Evolutionary conservation across 2,329 filamentous ascomycete species (phyloP).

Genomic region (Dactylellina cionopaga): DNA sequence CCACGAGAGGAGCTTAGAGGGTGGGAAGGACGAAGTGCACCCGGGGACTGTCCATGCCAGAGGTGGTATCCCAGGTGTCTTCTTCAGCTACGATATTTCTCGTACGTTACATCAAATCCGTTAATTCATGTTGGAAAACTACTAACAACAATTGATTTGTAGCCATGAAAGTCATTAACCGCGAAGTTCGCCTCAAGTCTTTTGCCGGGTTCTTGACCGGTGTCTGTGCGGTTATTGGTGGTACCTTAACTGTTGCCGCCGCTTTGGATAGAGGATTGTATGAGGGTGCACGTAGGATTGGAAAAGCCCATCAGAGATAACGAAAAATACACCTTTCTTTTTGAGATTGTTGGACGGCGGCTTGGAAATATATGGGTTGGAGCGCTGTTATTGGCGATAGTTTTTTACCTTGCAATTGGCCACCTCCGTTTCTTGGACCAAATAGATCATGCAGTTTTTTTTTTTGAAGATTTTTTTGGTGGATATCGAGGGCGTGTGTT

Average conservation of each 20-base stretch:
- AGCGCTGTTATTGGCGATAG: too few species aligned
- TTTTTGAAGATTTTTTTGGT: neutral
- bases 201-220: conserved; percentile 93
- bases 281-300: conserved; percentile 83
- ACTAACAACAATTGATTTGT: conserved; percentile 1
- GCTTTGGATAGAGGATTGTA: conserved; percentile 91
- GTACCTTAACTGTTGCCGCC: conserved; percentile 93
- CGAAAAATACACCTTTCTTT: neutral
- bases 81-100: conserved; percentile 82
- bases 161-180: conserved; percentile 99
- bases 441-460: conserved; percentile 17
- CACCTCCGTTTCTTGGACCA: neutral
- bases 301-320: conserved; percentile 76
- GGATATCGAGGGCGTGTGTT: neutral
- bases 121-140: neutral
- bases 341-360: neutral
- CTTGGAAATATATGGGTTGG: too few species aligned
- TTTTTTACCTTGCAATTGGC: neutral
- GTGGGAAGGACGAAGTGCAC: conserved; percentile 88
- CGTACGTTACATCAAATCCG: conserved; percentile 25
- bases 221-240: conserved; percentile 91
- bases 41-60: conserved; percentile 88
- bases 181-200: conserved; percentile 86
- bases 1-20: conserved; percentile 86
- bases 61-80: conserved; percentile 94